Base-by-base conservation (phyloP, 108 stramenopile species). In the Parmales sp. region DNA sequence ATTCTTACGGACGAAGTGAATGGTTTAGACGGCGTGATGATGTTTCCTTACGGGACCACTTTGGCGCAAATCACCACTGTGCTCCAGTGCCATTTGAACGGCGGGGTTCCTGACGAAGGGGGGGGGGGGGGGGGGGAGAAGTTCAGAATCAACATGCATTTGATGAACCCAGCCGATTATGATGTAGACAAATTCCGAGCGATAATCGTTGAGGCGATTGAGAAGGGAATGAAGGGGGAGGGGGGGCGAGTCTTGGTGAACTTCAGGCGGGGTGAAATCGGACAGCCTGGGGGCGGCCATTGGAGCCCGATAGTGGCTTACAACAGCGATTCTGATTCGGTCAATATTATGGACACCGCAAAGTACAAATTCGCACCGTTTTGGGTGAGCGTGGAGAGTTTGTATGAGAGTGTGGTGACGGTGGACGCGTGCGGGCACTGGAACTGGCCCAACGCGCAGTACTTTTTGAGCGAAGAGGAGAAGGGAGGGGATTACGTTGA, bases 321-420 rank as follows among this genome's bases (percentile, higher is more conserved):
- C 81, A 74, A 85, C 70, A 41, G 49, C 26, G 69, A 51, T 7
- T 72, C 74, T 0, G 96, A 93, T 69, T 63, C 78, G n/a, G 95
- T 98, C 31, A 80, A 97, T 48, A 73, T 98, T 43, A 72, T 98
- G 84, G 97, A 98, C 76, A 85, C 92, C 34, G 97, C 97, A 39
- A 92, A 95, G 63, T 98, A 96, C 86, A 98, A 98, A 80, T 92
- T 93, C 77, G 90, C 94, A 0, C 82, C 91, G 34, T 91, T 86
- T 43, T 98, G 97, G 97, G 89, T 92, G 16, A 70, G 87, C 2
- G 73, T 93, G 20, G 74, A 69, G 0, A 66, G 54, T 7, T 70
- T 96, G 46, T 83, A 77, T 51, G 69, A 76, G 1, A 79, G 92
- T 8, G 86, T 95, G 79, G 67, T 51, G 11, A 86, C 77, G 4